Percentiles rank a stretch among this genome's conserved stretches.
Conservation (phyloP, 2,329 filamentous ascomycete genomes). For the Fusarium miscanthi region DNA sequence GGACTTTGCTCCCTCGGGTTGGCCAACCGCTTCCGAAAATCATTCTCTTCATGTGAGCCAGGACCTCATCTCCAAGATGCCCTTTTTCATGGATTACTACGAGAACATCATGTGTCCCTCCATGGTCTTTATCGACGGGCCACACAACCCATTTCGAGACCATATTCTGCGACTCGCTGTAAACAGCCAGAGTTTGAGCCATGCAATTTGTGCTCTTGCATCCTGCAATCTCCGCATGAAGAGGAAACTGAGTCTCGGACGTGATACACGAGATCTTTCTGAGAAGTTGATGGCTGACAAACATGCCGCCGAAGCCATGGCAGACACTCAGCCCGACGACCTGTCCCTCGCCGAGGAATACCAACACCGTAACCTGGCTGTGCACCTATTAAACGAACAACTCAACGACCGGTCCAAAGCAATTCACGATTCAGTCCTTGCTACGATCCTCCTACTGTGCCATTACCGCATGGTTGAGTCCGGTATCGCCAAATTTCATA, state of each 20-base stretch:
- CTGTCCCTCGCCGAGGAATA: slow-evolving; percentile 81
- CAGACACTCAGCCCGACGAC: slow-evolving; percentile 65
- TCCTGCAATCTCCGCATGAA: slow-evolving; percentile 93
- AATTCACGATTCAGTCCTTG: slow-evolving; percentile 86
- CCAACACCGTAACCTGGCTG: slow-evolving; percentile 83
- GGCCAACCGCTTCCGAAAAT: slow-evolving; percentile 59
- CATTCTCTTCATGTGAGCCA: slow-evolving; percentile 65
- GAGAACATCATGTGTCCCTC: slow-evolving; percentile 91
- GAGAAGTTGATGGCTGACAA: slow-evolving; percentile 62
- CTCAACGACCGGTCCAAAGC: slow-evolving; percentile 80
- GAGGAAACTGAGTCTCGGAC: slow-evolving; percentile 71
- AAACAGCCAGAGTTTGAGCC: slow-evolving; percentile 84
- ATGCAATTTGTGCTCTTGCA: slow-evolving; percentile 89
- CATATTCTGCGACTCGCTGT: slow-evolving; percentile 83
- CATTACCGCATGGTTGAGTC: slow-evolving; percentile 95
- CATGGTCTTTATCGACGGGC: slow-evolving; percentile 90
- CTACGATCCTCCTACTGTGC: slow-evolving; percentile 87
- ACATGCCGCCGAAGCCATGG: slow-evolving; percentile 56
- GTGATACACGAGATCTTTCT: slow-evolving; percentile 63
- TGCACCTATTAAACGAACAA: slow-evolving; percentile 84
- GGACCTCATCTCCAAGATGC: slow-evolving; percentile 79
- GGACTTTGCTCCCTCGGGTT: slow-evolving; percentile 59
- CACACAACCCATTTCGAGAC: slow-evolving; percentile 85
- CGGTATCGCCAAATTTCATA: slow-evolving; percentile 91
- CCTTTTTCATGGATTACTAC: slow-evolving; percentile 93